Evolutionary conservation across 2,329 filamentous ascomycete genomes (phyloP).

Genomic region (Botrytis sinoallii): DNA sequence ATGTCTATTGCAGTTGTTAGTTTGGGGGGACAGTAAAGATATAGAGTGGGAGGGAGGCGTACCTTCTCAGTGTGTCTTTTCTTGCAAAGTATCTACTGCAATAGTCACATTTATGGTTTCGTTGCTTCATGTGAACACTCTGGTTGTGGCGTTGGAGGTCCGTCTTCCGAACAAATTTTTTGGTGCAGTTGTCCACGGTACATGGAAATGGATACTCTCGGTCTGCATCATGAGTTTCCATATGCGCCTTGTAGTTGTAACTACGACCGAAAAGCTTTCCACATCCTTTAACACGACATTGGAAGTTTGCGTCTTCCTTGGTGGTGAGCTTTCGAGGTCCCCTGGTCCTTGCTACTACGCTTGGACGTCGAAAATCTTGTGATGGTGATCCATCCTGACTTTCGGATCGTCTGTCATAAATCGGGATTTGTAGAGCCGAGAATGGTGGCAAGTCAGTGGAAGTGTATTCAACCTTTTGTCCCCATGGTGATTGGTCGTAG

Average conservation of each 20-base stretch:
- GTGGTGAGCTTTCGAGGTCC: conserved; percentile 55
- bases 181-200: conserved; percentile 60
- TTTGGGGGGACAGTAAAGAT: neutral
- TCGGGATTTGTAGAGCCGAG: conserved; percentile 31
- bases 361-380: conserved; percentile 24
- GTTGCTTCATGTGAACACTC: conserved; percentile 71
- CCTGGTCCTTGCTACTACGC: conserved; percentile 33
- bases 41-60: conserved; percentile 18
- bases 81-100: conserved; percentile 72
- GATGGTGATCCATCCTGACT: conserved; percentile 27
- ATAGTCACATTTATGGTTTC: conserved; percentile 66
- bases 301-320: conserved; percentile 67
- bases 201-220: conserved; percentile 71
- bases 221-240: conserved; percentile 77
- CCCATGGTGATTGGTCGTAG: conserved; percentile 32
- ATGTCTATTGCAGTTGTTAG: conserved; percentile 50
- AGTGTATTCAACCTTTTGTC: conserved; percentile 33
- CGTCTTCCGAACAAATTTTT: conserved; percentile 78
- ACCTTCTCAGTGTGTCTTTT: conserved; percentile 81
- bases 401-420: conserved; percentile 33
- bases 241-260: conserved; percentile 84
- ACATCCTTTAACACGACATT: conserved; percentile 67
- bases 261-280: conserved; percentile 76
- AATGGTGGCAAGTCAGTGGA: conserved; percentile 33
- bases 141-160: conserved; percentile 65